Evolutionary conservation across 225 moss, liverwort and hornwort species (phyloP), one percentile per base, ranked within the genome.

Genomic region (Polytrichum commune): DNA sequence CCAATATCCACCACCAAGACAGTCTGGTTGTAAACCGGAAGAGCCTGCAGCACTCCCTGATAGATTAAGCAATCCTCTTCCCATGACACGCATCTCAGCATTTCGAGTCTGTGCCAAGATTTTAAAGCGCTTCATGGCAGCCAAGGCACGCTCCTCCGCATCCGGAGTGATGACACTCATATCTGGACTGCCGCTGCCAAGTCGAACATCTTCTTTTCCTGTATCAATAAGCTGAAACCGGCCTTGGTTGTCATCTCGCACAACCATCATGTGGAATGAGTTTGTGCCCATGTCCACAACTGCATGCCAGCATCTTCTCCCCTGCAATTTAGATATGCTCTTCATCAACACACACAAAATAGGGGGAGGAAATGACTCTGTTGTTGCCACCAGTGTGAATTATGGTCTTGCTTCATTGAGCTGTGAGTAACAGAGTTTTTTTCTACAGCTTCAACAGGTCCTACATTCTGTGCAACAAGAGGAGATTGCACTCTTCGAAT

Each of bases 201-300:
- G 79, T 18, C 87, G 84, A 7, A 88, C 87, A 67, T 88, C 84
- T 60, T 88, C 87, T 70, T 88, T 88, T 27, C 82, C 87, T n/a
- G 87, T 88, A 62, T 88, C 87, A 77, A 88, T 84, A 62, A 88
- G 75, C 53, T 88, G 84, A 38, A 88, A 88, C 27, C 84, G 77
- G 7, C 87, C 87, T 65, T 88, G 75, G 55, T 79, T 84, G 65
- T 88, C 84, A 19, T 84, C 87, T 70, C 87, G 81, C 5, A 88
- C 87, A n/a, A 88, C 87, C 69, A 88, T 84, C 87, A 88, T 88
- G 76, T 88, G 87, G 60, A 88, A 88, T 23, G 87, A 88, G 61
- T 88, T 88, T 64, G 87, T 88, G 19, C 87, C 87, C 87, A 88
- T 88, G 79, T 88, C 87, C 77, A 88, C 84, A 8, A 84, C 87